These are phyloP conservation scores for Oryza glumipatula DNA, from an alignment of 176 grass and related monocot genomes.

Conservation along the genomic window DNA sequence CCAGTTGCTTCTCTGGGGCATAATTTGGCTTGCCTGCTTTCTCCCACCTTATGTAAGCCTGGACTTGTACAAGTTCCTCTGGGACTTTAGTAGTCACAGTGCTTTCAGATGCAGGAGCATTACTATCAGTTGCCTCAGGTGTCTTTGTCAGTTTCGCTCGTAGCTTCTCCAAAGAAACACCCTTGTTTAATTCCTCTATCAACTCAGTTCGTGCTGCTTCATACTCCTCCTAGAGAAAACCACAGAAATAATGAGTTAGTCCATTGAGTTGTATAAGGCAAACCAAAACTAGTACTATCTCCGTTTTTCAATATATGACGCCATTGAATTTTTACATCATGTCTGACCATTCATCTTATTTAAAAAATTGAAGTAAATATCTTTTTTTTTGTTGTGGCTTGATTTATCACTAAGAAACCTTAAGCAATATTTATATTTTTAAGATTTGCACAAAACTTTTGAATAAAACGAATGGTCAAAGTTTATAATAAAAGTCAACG, in stretches of 20 bases:
- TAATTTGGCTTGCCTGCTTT: slow-evolving; percentile 95
- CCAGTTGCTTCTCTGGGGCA: slow-evolving; percentile 77
- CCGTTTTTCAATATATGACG: too few species aligned
- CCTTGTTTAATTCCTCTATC: slow-evolving; percentile 72
- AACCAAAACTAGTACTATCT: not conserved
- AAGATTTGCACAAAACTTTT: too few species aligned
- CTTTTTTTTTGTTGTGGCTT: too few species aligned
- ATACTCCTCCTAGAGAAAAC: slow-evolving; percentile 79
- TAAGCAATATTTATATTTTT: too few species aligned
- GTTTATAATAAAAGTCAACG: too few species aligned
- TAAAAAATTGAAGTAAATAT: too few species aligned
- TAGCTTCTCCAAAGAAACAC: slow-evolving; percentile 75
- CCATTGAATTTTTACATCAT: too few species aligned
- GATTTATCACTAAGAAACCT: too few species aligned
- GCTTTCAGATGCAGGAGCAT: slow-evolving; percentile 35
- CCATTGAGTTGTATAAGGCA: slow-evolving; percentile 26
- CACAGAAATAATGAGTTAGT: slow-evolving; percentile 4
- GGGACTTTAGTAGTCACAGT: slow-evolving; percentile 50
- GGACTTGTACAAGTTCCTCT: slow-evolving; percentile 81
- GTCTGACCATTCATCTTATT: too few species aligned
- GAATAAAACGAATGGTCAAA: too few species aligned
- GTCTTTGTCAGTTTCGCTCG: slow-evolving; percentile 75
- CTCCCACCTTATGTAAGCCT: slow-evolving; percentile 92
- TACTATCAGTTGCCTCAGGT: slow-evolving; percentile 52
- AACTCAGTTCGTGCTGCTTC: slow-evolving; percentile 90